Evolutionary conservation across 106 monocot species (phyloP).

Genomic region (Acanthochlamys bracteata): DNA sequence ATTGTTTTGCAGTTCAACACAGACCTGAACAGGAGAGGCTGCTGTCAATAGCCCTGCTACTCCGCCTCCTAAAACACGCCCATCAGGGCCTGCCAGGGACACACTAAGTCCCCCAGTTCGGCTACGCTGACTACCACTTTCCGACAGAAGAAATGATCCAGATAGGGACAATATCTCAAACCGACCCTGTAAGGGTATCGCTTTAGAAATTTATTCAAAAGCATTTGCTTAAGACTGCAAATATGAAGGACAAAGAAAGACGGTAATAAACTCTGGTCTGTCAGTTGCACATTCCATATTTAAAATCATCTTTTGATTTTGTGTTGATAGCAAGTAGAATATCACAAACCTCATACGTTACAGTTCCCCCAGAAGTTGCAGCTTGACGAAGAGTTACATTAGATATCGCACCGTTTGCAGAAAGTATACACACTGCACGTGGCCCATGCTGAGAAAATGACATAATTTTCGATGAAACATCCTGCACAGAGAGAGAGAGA

Average conservation of each 20-base stretch:
- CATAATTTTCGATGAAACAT: constrained; percentile 90
- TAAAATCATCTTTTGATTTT: too few species aligned
- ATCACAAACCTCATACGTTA: constrained; percentile 88
- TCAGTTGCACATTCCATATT: too few species aligned
- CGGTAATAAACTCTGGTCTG: not conserved
- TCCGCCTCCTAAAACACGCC: constrained; percentile 89
- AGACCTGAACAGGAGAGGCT: constrained; percentile 92
- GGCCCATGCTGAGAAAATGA: constrained; percentile 90
- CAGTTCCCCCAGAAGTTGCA: constrained; percentile 93
- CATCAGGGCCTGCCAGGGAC: constrained; percentile 89
- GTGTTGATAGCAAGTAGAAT: too few species aligned
- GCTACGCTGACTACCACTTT: constrained; percentile 81
- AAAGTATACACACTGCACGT: constrained; percentile 79
- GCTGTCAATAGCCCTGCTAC: constrained; percentile 88
- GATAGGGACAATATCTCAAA: constrained; percentile 94
- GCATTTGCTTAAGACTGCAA: too few species aligned
- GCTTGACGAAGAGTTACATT: constrained; percentile 93
- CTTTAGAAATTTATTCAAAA: too few species aligned
- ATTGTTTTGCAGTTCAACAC: not conserved
- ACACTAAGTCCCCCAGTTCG: constrained; percentile 89
- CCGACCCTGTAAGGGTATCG: constrained; percentile 44
- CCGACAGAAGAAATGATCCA: constrained; percentile 82
- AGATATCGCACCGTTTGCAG: constrained; percentile 93
- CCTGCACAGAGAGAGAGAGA: constrained; percentile 27
- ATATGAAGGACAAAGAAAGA: too few species aligned